Evolutionary conservation across 768 basidiomycete species (phyloP).

Genomic region (Neoboletus brunneissimus): DNA sequence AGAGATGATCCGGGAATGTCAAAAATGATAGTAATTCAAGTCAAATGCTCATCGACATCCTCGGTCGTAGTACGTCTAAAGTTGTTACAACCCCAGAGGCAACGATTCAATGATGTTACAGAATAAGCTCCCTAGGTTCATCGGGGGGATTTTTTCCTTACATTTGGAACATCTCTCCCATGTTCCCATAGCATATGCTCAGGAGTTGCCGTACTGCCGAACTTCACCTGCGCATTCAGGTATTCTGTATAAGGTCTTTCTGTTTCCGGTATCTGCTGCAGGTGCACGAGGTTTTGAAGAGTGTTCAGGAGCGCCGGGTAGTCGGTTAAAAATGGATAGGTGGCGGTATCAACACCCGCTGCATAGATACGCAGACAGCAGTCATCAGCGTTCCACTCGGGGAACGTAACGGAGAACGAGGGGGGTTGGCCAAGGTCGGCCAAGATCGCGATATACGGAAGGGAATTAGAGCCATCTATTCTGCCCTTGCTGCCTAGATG

Average conservation of each 20-base stretch:
- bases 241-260: not conserved
- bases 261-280: not conserved
- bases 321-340: constrained; percentile 9
- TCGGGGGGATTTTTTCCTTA: not conserved
- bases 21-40: no score
- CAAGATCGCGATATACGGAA: constrained; percentile 19
- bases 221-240: constrained; percentile 7
- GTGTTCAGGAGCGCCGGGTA: not conserved
- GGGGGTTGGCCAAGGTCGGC: constrained; percentile 8
- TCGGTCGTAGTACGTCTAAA: not conserved
- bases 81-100: not conserved
- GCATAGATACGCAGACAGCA: constrained; percentile 16
- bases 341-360: not conserved
- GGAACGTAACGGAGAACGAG: constrained; percentile 4
- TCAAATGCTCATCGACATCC: not conserved
- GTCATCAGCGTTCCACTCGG: not conserved
- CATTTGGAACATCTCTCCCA: not conserved
- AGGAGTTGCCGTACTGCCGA: not conserved
- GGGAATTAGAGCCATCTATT: not conserved
- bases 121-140: not conserved
- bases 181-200: not conserved
- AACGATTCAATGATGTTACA: not conserved
- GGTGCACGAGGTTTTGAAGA: no score
- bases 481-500: not conserved
- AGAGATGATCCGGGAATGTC: no score